Evolutionary conservation across 2,329 filamentous ascomycete species (phyloP).

Genomic region (Penicillium sp.): DNA sequence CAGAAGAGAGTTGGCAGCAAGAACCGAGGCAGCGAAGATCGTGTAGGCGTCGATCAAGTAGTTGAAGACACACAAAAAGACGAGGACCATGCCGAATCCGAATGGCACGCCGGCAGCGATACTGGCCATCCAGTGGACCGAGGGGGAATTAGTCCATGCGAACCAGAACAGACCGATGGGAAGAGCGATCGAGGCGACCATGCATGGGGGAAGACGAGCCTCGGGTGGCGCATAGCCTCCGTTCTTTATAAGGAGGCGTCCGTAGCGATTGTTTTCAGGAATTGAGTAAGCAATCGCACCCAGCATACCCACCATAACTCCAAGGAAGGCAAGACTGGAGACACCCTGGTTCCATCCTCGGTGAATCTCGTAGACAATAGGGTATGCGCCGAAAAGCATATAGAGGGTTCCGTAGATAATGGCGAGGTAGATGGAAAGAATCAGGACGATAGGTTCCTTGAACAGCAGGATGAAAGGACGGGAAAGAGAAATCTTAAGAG

Average conservation of each 20-base stretch:
- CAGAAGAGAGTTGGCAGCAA: slow-evolving; percentile 48
- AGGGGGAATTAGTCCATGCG: slow-evolving; percentile 56
- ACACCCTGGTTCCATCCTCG: slow-evolving; percentile 51
- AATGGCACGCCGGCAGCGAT: slow-evolving; percentile 40
- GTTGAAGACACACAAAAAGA: slow-evolving; percentile 44
- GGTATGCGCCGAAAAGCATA: slow-evolving; percentile 54
- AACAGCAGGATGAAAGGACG: slow-evolving; percentile 52
- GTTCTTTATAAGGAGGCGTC: slow-evolving; percentile 43
- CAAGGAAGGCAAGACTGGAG: slow-evolving; percentile 50
- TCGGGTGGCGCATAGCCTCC: slow-evolving; percentile 63
- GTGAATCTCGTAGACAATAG: slow-evolving; percentile 48
- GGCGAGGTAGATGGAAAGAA: slow-evolving; percentile 52
- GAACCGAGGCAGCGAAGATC: slow-evolving; percentile 44
- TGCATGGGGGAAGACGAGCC: slow-evolving; percentile 53
- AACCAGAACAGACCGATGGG: slow-evolving; percentile 61
- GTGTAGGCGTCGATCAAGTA: slow-evolving; percentile 47
- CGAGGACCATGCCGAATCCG: slow-evolving; percentile 44
- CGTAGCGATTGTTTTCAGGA: slow-evolving; percentile 43
- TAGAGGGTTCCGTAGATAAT: slow-evolving; percentile 55
- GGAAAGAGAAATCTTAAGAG: slow-evolving; percentile 50
- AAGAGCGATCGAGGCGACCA: slow-evolving; percentile 52
- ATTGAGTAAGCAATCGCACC: slow-evolving; percentile 43
- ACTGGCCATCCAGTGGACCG: slow-evolving; percentile 41
- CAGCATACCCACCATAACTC: slow-evolving; percentile 47
- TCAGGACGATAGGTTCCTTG: slow-evolving; percentile 52